A percentile compares a stretch with the other conserved stretches of the same genome.
These are phyloP conservation scores for Poa pratensis DNA, from an alignment of 176 grass and related monocot species.

Conservation along the genomic window DNA sequence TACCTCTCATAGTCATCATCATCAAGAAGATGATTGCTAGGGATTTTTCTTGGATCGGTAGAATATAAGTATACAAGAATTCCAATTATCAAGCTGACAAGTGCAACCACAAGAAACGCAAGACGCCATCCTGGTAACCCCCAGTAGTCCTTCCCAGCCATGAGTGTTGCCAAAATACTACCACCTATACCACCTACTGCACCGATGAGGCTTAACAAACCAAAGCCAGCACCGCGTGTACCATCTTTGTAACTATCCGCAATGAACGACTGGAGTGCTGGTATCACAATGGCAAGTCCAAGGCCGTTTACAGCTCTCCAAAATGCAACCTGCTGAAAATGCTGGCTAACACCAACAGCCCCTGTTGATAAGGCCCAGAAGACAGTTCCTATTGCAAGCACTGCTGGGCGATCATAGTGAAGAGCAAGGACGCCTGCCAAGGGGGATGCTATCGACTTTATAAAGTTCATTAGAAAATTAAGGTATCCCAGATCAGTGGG, in stretches of 20 bases:
- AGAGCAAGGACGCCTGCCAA: constrained; percentile 79
- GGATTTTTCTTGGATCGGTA: constrained; percentile 76
- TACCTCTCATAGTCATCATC: constrained; percentile 84
- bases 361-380: constrained; percentile 89
- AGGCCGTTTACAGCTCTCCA: constrained; percentile 92
- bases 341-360: constrained; percentile 77
- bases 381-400: constrained; percentile 79
- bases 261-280: constrained; percentile 89
- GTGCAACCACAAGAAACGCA: constrained; percentile 85
- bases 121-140: constrained; percentile 86
- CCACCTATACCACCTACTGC: constrained; percentile 84
- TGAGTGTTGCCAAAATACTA: constrained; percentile 80
- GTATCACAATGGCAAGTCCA: constrained; percentile 95
- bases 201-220: constrained; percentile 82
- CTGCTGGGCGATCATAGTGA: constrained; percentile 77
- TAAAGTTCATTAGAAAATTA: constrained; percentile 85
- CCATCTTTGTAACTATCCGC: constrained; percentile 93
- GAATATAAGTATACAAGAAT: constrained; percentile 83
- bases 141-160: constrained; percentile 80
- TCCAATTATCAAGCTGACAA: constrained; percentile 78
- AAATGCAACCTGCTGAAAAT: constrained; percentile 75
- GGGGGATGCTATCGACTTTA: constrained; percentile 87
- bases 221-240: constrained; percentile 77
- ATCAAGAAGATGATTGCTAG: constrained; percentile 40
- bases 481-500: constrained; percentile 94